Base-by-base conservation (phyloP, 2,329 filamentous ascomycete species). In the Aspergillus ochraceoroseus region DNA sequence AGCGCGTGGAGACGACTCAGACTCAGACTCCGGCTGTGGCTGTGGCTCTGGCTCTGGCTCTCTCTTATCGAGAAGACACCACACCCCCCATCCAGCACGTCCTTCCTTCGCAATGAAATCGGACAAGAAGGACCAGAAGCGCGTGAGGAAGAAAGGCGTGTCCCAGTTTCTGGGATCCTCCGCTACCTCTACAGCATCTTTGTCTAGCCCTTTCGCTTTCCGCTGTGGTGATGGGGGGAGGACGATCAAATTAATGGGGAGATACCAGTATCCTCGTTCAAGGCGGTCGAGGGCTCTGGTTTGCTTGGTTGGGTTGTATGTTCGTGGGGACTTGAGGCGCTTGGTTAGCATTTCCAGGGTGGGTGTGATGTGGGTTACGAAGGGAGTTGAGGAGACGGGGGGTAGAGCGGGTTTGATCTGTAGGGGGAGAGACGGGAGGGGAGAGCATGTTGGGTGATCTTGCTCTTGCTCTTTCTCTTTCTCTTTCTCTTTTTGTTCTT, bases 241-340 rank as follows among this genome's bases (percentile, higher is more conserved):
- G n/a, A n/a, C n/a, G 7, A 25, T 3, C 4, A 94, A 66, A 33
- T 79, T 77, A 11, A 80, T 73, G 4, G 68, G 68, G 3, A 95
- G 54, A 2, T 71, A 61, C 89, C 89, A 95, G 62, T 85, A 80
- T 0, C 88, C 89, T 11, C 89, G 74, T 59, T 94, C 87, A 25
- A 83, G 75, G 0, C 65, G 63, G 2, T 72, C 64, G 1, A 83
- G 64, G 0, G 62, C 56, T 3, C 82, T 70, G 1, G 65, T 64
- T 36, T 76, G 70, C 1, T 63, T 47, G 4, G 54, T 49, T 0
- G 82, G 80, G 3, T 62, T 68, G 60, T 77, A 86, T 3, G 74
- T 72, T 2, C 68, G 70, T 0, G 64, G 48, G 3, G 80, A 64
- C 11, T 75, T 69, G 17, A 77, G 66, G n/a, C 74, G 70, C 0